These are phyloP conservation scores for Hanseniaspora lindneri DNA, from an alignment of 805 yeast species.

Conservation along the genomic window DNA sequence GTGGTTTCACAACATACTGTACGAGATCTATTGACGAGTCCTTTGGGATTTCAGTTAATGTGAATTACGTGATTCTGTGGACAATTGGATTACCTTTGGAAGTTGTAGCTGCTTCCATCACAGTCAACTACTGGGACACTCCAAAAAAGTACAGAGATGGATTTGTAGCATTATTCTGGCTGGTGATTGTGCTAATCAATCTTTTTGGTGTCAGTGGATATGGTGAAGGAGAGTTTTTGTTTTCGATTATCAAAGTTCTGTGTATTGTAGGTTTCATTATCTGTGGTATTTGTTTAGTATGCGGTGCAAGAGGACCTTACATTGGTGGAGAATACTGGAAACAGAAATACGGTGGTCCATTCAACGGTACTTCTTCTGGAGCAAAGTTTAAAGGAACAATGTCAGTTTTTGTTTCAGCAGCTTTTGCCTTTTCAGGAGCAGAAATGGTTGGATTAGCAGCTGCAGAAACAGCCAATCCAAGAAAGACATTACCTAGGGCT, in stretches of 20 bases:
- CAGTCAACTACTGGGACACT: constrained; percentile 41
- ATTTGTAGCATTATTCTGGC: constrained; percentile 39
- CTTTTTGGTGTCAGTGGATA: constrained; percentile 44
- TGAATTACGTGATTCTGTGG: constrained; percentile 46
- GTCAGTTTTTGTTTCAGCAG: constrained; percentile 44
- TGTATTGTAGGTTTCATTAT: constrained; percentile 45
- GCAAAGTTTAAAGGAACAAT: constrained; percentile 41
- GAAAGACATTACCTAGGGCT: constrained; percentile 39
- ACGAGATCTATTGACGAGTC: constrained; percentile 47
- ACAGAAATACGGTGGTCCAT: constrained; percentile 39
- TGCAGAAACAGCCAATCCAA: constrained; percentile 38
- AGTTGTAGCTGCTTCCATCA: constrained; percentile 42
- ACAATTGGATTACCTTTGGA: constrained; percentile 41
- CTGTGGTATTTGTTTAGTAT: constrained; percentile 38
- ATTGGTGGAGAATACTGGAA: constrained; percentile 43
- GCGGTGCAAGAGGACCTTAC: constrained; percentile 38
- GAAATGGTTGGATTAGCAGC: constrained; percentile 43
- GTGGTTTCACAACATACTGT: constrained; percentile 52
- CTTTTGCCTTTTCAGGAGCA: constrained; percentile 44
- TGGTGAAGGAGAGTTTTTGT: constrained; percentile 43
- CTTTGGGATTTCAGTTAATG: constrained; percentile 51
- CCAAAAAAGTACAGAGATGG: constrained; percentile 39
- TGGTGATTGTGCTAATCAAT: constrained; percentile 37
- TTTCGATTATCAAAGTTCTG: constrained; percentile 38
- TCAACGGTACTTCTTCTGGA: constrained; percentile 34